A percentile compares a stretch with the other conserved stretches of the same genome.
Conservation (phyloP, 257 asterid genomes). For the Haberlea rhodopensis region DNA sequence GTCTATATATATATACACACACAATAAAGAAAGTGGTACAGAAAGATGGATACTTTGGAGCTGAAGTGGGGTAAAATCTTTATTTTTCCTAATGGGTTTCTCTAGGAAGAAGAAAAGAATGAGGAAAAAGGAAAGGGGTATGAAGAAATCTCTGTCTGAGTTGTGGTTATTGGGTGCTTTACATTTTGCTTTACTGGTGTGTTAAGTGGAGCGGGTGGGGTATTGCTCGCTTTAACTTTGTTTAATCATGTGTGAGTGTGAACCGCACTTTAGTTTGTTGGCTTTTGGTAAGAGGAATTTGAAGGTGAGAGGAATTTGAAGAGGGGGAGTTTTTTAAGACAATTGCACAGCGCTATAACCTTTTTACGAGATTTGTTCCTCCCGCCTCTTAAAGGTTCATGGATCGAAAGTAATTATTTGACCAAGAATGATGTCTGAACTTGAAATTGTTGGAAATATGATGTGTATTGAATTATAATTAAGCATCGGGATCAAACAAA, state of each 20-base stretch:
- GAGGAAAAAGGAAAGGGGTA: conserved; percentile 43
- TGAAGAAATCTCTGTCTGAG: conserved; percentile 23
- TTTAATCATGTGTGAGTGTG: neutral
- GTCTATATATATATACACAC: conserved; percentile 24
- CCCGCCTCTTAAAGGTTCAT: too few species aligned
- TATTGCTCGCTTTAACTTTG: neutral
- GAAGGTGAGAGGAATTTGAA: too few species aligned
- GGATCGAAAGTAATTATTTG: too few species aligned
- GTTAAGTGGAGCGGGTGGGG: neutral
- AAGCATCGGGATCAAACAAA: too few species aligned
- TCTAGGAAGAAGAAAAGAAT: conserved; percentile 73
- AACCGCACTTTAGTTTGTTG: neutral
- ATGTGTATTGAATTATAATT: too few species aligned
- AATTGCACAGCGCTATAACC: neutral
- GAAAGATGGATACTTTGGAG: conserved; percentile 59
- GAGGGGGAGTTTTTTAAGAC: neutral
- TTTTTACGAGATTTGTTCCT: too few species aligned
- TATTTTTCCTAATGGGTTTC: conserved; percentile 34
- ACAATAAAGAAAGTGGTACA: conserved; percentile 16
- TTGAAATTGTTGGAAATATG: too few species aligned
- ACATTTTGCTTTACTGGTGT: conserved; percentile 4
- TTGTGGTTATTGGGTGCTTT: conserved; percentile 28
- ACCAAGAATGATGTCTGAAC: too few species aligned
- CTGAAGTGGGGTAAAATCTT: conserved; percentile 46
- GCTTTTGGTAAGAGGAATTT: neutral